Conservation (phyloP, 2,329 filamentous ascomycete genomes). For the Delphinella strobiligena region DNA sequence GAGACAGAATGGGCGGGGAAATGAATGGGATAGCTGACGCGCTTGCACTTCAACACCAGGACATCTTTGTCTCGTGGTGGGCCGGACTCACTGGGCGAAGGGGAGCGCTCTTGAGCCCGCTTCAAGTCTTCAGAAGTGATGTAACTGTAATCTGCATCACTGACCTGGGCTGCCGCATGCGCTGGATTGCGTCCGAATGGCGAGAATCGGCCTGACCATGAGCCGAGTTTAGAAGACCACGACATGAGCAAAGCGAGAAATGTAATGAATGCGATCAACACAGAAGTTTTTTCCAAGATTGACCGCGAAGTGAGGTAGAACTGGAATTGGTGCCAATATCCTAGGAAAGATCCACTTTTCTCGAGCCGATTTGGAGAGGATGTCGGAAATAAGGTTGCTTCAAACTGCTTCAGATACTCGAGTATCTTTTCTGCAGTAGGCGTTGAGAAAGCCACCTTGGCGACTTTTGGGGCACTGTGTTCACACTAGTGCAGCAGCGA, state of each 20-base stretch:
- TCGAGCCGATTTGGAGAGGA: too few species aligned
- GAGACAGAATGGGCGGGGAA: conserved; percentile 67
- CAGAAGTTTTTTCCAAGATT: conserved; percentile 19
- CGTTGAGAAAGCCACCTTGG: too few species aligned
- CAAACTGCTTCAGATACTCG: neutral
- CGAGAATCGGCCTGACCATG: conserved; percentile 34
- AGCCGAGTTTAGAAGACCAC: conserved; percentile 34
- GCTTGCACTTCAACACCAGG: conserved; percentile 56
- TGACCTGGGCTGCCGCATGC: conserved; percentile 43
- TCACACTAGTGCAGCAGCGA: too few species aligned
- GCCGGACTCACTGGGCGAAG: conserved; percentile 22
- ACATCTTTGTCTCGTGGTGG: conserved; percentile 52
- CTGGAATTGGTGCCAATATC: conserved; percentile 9
- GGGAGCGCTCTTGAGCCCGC: conserved; percentile 18
- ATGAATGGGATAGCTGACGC: conserved; percentile 53
- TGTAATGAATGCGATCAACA: conserved; percentile 18
- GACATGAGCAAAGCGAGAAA: conserved; percentile 31
- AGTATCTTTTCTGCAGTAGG: neutral
- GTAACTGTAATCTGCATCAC: conserved; percentile 68
- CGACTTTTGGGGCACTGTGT: too few species aligned
- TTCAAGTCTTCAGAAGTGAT: conserved; percentile 64
- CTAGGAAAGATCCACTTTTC: neutral
- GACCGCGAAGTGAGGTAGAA: conserved; percentile 16
- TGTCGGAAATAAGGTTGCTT: too few species aligned
- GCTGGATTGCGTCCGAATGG: conserved; percentile 34